Base-by-base conservation (phyloP, 2,329 filamentous ascomycete genomes). In the Diplodia corticola region DNA sequence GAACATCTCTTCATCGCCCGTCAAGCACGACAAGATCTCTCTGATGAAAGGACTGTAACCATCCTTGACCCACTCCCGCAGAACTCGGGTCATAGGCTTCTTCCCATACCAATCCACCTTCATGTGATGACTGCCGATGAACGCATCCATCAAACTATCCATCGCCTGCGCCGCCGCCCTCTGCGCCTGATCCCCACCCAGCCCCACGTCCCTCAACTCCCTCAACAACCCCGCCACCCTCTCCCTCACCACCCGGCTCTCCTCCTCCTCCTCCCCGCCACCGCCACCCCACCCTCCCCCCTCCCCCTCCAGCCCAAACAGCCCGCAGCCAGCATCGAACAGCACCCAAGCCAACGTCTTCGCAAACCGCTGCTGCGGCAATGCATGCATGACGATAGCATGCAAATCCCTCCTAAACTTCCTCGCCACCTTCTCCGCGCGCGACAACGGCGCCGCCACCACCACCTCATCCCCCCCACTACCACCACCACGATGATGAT, bases 141-240 rank as follows among this genome's bases (percentile, higher is more conserved):
- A 90, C 13, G 84, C 80, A 50, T 83, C 83, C 81, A 93, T 87
- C 67, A 89, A 82, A 40, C 79, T 79, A 73, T 92, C 84, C 82
- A 92, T 88, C 28, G 90, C 83, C 74, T 90, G 87, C 17, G 89
- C 91, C 71, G 92, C 89, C 40, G 90, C 81, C 33, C 89, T 84
- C 72, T 92, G 88, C 61, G 91, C 90, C 57, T 80, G 82, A 71
- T 91, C 88, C 28, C 89, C 89, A 1, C 88, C 88, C 20, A 93
- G 79, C 0, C 90, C 91, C 24, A 92, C 86, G 54, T 85, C 82
- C 69, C 84, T 80, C 17, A 93, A 78, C 9, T 86, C 84, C 57
- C 85, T 82, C 1, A 90, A 79, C 20, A 91, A 28, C 37, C n/a
- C 46, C 12, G 37, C 33, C 12, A 49, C 63, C 2, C 40, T 26